Percentiles rank a stretch among this genome's conserved stretches.
Evolutionary conservation across 768 basidiomycete species (phyloP).

Genomic region (Lactarius tabidus): DNA sequence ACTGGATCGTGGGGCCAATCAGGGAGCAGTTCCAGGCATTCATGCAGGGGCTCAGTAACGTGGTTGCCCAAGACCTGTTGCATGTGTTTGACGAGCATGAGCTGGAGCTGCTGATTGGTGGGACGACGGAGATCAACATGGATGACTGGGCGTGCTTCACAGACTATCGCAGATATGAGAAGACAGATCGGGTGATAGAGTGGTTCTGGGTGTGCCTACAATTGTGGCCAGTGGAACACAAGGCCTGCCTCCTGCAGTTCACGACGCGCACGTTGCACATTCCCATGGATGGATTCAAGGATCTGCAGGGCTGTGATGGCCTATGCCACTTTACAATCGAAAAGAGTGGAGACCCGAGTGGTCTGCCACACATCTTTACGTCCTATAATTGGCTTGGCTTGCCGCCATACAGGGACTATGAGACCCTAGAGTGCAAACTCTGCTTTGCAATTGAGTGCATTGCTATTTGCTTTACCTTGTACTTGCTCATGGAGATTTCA

Average conservation of each 20-base stretch:
- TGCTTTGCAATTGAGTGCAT: constrained; percentile 79
- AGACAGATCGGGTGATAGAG: constrained; percentile 82
- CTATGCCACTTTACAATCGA: constrained; percentile 88
- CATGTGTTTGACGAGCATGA: constrained; percentile 93
- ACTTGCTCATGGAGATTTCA: background rate
- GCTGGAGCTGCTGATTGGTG: constrained; percentile 84
- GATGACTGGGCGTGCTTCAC: constrained; percentile 94
- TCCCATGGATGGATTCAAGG: constrained; percentile 95
- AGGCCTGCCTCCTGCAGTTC: constrained; percentile 83
- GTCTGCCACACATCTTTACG: constrained; percentile 86
- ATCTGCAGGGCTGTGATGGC: constrained; percentile 89
- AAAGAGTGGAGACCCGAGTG: constrained; percentile 82
- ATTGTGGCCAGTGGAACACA: constrained; percentile 86
- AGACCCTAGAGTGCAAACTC: constrained; percentile 81
- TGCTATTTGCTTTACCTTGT: background rate
- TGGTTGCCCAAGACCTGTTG: constrained; percentile 79
- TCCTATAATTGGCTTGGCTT: constrained; percentile 91
- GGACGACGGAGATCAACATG: constrained; percentile 55
- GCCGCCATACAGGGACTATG: constrained; percentile 85
- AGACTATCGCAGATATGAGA: constrained; percentile 87
- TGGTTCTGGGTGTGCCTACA: constrained; percentile 96
- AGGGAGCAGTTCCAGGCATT: constrained; percentile 82
- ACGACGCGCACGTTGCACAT: too few relatives aligned
- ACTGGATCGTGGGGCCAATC: constrained; percentile 82
- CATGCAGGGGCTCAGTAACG: constrained; percentile 79